A percentile compares a stretch with the other conserved stretches of the same genome.
phyloP scores from a whole-genome alignment of 768 basidiomycete genomes.

The Panaeolus papilionaceus region DNA sequence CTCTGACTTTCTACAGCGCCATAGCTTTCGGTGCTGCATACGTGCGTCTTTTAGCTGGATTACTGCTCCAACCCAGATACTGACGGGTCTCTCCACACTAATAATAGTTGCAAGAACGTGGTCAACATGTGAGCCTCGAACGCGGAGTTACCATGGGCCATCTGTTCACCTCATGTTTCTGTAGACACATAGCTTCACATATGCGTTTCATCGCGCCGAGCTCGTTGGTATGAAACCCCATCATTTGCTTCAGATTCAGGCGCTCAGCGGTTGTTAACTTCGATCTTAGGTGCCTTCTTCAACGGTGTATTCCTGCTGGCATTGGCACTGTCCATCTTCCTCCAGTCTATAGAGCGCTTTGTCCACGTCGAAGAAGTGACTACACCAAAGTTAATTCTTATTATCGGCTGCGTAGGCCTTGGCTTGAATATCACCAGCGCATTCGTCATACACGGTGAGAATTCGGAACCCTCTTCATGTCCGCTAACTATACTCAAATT shows the following conservation, averaged over 20 bases:
- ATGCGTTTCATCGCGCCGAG: slow-evolving; percentile 62
- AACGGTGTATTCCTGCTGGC: slow-evolving; percentile 61
- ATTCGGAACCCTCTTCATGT: slow-evolving; percentile 16
- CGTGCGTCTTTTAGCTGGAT: slow-evolving; percentile 34
- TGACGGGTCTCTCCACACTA: slow-evolving; percentile 19
- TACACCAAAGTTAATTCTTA: slow-evolving; percentile 50
- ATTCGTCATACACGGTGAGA: slow-evolving; percentile 53
- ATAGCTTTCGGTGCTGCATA: slow-evolving; percentile 54
- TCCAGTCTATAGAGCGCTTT: slow-evolving; percentile 61
- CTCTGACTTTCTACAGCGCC: slow-evolving; percentile 34
- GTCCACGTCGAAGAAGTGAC: slow-evolving; percentile 51
- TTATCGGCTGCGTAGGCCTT: slow-evolving; percentile 55
- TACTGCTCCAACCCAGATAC: slow-evolving; percentile 14
- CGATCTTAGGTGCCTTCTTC: slow-evolving; percentile 53
- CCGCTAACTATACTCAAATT: slow-evolving; percentile 15
- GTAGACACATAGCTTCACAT: slow-evolving; percentile 57
- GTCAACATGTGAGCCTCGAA: slow-evolving; percentile 44
- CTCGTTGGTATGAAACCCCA: slow-evolving; percentile 49
- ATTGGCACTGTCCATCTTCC: slow-evolving; percentile 56
- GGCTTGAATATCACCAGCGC: slow-evolving; percentile 54
- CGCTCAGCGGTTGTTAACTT: slow-evolving; percentile 14
- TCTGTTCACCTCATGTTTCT: slow-evolving; percentile 17
- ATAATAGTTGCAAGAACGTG: slow-evolving; percentile 48
- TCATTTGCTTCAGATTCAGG: slow-evolving; percentile 16
- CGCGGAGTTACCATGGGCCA: slow-evolving; percentile 33